phyloP scores from a whole-genome alignment of 192 early-diverging fungal species.

The Coemansia aciculifera region DNA sequence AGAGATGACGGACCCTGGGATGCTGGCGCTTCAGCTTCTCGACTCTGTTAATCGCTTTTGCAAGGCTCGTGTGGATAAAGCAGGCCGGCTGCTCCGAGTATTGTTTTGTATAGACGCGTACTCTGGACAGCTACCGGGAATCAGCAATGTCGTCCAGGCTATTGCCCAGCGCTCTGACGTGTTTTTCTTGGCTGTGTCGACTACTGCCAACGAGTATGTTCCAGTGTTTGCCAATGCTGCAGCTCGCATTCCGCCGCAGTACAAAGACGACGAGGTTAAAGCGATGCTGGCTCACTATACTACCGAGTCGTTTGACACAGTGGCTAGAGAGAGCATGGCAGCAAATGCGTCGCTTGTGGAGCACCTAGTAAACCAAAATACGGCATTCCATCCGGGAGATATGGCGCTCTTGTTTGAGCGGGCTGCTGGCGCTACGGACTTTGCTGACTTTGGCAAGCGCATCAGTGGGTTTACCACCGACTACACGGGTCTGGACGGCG shows the following conservation, averaged over 20 bases:
- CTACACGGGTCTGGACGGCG: background rate
- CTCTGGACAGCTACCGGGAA: too few relatives aligned
- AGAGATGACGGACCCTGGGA: background rate
- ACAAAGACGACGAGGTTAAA: background rate
- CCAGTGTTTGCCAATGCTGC: background rate
- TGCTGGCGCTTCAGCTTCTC: background rate
- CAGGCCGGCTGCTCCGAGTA: background rate
- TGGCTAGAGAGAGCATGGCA: background rate
- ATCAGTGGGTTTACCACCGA: background rate
- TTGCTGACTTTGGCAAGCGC: background rate
- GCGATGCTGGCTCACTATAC: background rate
- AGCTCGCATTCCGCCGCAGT: background rate
- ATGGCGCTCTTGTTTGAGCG: background rate
- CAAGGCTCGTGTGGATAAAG: background rate
- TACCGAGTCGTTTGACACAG: background rate
- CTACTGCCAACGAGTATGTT: background rate
- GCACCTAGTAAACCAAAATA: background rate
- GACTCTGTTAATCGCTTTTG: background rate
- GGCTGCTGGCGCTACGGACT: background rate
- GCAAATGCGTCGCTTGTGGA: background rate
- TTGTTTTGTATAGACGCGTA: slow-evolving; percentile 8
- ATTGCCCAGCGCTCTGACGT: background rate
- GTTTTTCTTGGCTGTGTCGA: slow-evolving; percentile 5
- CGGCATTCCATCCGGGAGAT: slow-evolving; percentile 1
- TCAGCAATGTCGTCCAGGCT: background rate